phyloP scores from a whole-genome alignment of 176 grass and related monocot genomes.

The Bolboschoenus planiculmis region DNA sequence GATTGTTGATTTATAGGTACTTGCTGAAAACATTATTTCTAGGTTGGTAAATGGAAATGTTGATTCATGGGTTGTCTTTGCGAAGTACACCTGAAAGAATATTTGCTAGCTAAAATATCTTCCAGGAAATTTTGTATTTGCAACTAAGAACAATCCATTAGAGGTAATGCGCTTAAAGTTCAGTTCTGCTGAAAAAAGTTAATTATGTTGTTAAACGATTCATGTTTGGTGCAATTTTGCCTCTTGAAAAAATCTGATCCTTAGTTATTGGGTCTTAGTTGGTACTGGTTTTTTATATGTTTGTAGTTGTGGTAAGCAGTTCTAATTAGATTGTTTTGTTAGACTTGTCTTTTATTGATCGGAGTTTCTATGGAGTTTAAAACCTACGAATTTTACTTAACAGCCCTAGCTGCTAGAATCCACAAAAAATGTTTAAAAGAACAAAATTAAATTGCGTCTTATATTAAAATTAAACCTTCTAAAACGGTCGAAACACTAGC shows the following conservation, averaged over 20 bases:
- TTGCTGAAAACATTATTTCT: constrained; percentile 4
- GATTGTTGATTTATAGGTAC: neutral
- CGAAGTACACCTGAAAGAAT: neutral
- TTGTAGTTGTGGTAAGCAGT: no score
- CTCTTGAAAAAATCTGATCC: neutral
- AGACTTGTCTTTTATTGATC: neutral
- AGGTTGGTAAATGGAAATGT: neutral
- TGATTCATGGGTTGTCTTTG: constrained; percentile 8
- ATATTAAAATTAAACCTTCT: no score
- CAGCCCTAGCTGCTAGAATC: no score
- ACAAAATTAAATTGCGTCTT: no score
- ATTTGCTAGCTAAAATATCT: constrained; percentile 2
- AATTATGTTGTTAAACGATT: no score
- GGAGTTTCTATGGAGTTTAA: neutral
- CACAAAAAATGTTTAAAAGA: no score
- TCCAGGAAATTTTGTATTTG: constrained; percentile 14
- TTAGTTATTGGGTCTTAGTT: neutral
- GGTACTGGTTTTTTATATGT: neutral
- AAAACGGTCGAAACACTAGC: no score
- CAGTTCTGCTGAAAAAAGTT: neutral
- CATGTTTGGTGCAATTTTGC: neutral
- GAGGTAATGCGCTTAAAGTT: neutral
- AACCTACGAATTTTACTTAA: no score
- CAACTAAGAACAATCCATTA: neutral
- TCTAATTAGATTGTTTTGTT: no score